A percentile compares a stretch with the other conserved stretches of the same genome.
Evolutionary conservation across 805 yeast species (phyloP).

Genomic region (Pichia manshurica): DNA sequence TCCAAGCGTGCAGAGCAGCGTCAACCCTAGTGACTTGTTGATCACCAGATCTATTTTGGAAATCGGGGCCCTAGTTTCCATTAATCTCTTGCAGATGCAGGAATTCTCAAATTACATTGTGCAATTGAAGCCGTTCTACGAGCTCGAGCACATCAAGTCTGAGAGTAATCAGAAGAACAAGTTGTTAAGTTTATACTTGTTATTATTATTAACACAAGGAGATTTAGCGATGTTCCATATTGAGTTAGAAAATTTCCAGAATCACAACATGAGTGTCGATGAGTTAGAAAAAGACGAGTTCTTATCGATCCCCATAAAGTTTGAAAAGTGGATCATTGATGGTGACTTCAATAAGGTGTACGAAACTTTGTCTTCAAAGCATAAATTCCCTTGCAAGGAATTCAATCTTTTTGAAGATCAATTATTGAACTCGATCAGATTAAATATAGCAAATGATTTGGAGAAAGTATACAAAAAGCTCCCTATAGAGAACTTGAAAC

Average conservation of each 20-base stretch:
- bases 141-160: conserved; percentile 24
- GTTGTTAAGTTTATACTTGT: conserved; percentile 67
- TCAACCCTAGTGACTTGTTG: conserved; percentile 57
- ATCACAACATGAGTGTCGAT: conserved; percentile 35
- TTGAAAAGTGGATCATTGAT: conserved; percentile 93
- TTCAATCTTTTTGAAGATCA: conserved; percentile 72
- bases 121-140: conserved; percentile 75
- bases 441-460: conserved; percentile 78
- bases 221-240: conserved; percentile 85
- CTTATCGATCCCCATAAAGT: conserved; percentile 76
- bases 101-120: conserved; percentile 68
- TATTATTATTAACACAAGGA: conserved; percentile 74
- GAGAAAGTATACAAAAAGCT: conserved; percentile 70
- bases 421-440: conserved; percentile 71
- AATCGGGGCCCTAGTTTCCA: conserved; percentile 77
- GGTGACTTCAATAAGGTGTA: conserved; percentile 93
- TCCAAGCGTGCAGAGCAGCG: conserved; percentile 42
- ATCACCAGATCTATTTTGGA: conserved; percentile 82
- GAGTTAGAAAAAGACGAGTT: conserved; percentile 63
- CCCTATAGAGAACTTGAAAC: conserved; percentile 79
- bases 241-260: conserved; percentile 70
- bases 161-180: conserved; percentile 60
- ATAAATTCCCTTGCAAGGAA: conserved; percentile 64
- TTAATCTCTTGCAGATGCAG: conserved; percentile 54
- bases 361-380: conserved; percentile 50